Evolutionary conservation across 1,284 basidiomycete species (phyloP).

Genomic region (Sporisorium sorghi): DNA sequence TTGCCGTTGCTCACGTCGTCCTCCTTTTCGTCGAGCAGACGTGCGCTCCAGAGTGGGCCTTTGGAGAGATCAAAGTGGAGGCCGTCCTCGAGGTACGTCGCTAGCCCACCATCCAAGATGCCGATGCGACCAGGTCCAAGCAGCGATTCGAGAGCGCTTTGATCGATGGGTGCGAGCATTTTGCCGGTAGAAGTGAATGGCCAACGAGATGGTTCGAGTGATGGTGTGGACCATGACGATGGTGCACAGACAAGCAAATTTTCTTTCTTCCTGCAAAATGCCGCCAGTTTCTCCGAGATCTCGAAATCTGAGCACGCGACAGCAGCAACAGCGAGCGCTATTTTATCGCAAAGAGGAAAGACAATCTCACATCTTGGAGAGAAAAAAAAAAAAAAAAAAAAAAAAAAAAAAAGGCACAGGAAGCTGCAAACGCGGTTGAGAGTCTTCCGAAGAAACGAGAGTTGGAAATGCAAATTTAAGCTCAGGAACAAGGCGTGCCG

Average conservation of each 20-base stretch:
- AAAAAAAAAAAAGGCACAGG: constrained; percentile 2
- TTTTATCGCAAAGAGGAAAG: constrained; percentile 20
- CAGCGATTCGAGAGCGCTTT: constrained; percentile 32
- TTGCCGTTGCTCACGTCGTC: constrained; percentile 44
- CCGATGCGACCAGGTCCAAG: constrained; percentile 46
- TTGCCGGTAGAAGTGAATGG: neutral
- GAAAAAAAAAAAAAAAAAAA: no score
- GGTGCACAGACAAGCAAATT: constrained; percentile 3
- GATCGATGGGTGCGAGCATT: constrained; percentile 30
- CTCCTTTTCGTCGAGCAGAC: constrained; percentile 52
- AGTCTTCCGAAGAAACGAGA: constrained; percentile 37
- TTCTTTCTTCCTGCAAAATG: neutral
- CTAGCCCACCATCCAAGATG: constrained; percentile 58
- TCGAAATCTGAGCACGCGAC: neutral
- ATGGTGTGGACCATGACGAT: constrained; percentile 6
- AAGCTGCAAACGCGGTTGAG: constrained; percentile 23
- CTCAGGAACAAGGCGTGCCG: constrained; percentile 26
- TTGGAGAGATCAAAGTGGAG: constrained; percentile 55
- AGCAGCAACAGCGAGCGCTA: constrained; percentile 22
- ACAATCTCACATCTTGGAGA: constrained; percentile 23
- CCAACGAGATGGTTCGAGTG: neutral
- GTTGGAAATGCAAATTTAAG: constrained; percentile 31
- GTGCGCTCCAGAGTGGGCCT: constrained; percentile 59
- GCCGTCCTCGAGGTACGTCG: constrained; percentile 62
- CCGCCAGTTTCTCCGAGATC: constrained; percentile 18